Conservation (phyloP, 306 rosid genomes). For the Astragalus membranaceus region DNA sequence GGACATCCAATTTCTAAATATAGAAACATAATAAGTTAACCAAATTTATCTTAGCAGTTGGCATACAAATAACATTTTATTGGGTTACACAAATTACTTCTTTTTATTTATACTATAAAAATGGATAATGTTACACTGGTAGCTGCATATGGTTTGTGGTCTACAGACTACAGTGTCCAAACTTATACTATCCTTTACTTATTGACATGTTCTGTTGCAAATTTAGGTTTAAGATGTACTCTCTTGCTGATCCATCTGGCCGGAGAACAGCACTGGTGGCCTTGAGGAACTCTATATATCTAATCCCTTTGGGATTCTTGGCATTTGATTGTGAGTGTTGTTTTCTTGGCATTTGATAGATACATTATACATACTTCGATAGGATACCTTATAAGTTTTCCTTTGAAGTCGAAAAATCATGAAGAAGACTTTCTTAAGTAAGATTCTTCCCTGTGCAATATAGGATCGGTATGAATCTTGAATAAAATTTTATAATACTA, state of each 20-base stretch:
- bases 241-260: constrained; percentile 86
- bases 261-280: constrained; percentile 78
- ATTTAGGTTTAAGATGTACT: constrained; percentile 84
- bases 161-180: not conserved
- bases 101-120: not conserved
- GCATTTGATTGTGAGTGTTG: constrained; percentile 90
- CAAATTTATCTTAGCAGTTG: not conserved
- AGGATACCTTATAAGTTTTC: not conserved
- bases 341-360: constrained; percentile 10
- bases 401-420: not conserved
- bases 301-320: constrained; percentile 85
- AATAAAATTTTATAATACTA: not conserved
- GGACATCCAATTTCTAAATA: not conserved
- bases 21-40: not conserved
- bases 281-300: constrained; percentile 74
- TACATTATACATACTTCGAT: not conserved
- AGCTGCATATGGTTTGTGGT: not conserved
- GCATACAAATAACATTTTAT: not conserved
- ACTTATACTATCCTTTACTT: not conserved
- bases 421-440: not conserved
- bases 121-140: not conserved
- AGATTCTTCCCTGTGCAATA: not conserved
- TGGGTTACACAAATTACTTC: not conserved
- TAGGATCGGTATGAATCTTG: not conserved
- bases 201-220: not conserved